A percentile compares a stretch with the other conserved stretches of the same genome.
phyloP scores from a whole-genome alignment of 2,329 filamentous ascomycete genomes.

The Colletotrichum echinochloae region DNA sequence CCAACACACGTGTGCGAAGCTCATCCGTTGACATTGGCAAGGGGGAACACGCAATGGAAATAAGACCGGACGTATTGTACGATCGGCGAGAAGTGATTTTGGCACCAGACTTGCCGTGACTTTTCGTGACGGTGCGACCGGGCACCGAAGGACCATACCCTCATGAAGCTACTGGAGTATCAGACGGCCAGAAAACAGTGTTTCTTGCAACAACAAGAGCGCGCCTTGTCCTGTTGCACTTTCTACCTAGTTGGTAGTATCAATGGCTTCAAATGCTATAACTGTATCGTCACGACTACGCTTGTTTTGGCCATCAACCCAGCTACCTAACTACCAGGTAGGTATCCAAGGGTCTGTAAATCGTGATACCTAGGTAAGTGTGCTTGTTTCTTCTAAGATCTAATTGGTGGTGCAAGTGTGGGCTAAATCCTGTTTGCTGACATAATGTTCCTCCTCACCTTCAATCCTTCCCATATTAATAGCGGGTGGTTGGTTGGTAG shows the following conservation, averaged over 20 bases:
- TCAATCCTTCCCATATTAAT: no score
- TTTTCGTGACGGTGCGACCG: not conserved
- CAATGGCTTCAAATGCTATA: not conserved
- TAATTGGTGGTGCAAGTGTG: no score
- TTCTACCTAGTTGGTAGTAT: not conserved
- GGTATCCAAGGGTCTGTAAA: no score
- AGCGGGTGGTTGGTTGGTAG: no score
- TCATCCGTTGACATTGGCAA: not conserved
- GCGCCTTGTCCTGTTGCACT: not conserved
- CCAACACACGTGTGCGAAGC: conserved; percentile 16
- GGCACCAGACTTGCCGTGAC: not conserved
- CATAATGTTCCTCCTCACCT: no score
- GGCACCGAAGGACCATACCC: not conserved
- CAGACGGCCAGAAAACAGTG: not conserved
- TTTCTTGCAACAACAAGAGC: not conserved
- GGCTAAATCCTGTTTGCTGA: no score
- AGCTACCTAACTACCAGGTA: no score
- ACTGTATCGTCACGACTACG: not conserved
- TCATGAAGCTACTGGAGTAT: not conserved
- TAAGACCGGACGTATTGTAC: not conserved
- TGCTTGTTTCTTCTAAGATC: no score
- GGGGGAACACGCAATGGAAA: no score
- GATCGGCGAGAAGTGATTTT: not conserved
- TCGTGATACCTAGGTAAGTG: no score
- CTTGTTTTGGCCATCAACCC: not conserved